Evolutionary conservation across 371 early-diverging fungal species (phyloP), one percentile per base, ranked within the genome.

Genomic region (Nosema muscidifuracis): DNA sequence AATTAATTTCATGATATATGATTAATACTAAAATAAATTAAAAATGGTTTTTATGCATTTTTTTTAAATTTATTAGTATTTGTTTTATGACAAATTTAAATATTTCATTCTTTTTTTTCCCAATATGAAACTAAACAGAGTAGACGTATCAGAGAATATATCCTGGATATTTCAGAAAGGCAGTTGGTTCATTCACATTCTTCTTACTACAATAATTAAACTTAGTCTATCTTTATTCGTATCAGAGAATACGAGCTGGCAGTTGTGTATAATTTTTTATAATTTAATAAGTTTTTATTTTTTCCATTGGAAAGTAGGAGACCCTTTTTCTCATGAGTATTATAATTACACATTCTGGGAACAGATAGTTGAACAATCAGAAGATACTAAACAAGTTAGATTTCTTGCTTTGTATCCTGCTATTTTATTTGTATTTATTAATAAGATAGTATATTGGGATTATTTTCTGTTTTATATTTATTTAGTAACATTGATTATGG

Each of bases 271-370:
- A 12, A 61, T 79, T 40, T 36, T 70, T 28, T 82, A 84, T 67
- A 84, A 84, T 71, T 58, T 84, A 7, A 31, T 71, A 10, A 81
- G 82, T 3, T 84, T 84, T 71, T 72, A 82, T 12, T 80, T 84
- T 51, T 82, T 84, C 58, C 84, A 84, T 69, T 79, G 78, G 70
- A 81, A 80, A 40, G 66, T 80, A 24, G 84, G 84, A 16, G 82
- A 82, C 74, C 84, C 84, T n/a, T 84, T 84, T 68, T 78, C 81
- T 53, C 36, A 44, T 10, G 74, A 75, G 7, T 82, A 75, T 47
- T 65, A 66, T 18, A 71, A 67, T 15, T 69, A 70, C 36, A 82
- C 84, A 26, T 81, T 84, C 64, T 84, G 84, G 84, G 84, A 84
- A 65, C 84, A 84, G 64, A 60, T 84, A 57, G 64, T 70, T 40